Percentiles rank a stretch among this genome's conserved stretches.
Evolutionary conservation across 176 grass and related monocot genomes (phyloP).

Genomic region (Hsuehochloa calcarea): DNA sequence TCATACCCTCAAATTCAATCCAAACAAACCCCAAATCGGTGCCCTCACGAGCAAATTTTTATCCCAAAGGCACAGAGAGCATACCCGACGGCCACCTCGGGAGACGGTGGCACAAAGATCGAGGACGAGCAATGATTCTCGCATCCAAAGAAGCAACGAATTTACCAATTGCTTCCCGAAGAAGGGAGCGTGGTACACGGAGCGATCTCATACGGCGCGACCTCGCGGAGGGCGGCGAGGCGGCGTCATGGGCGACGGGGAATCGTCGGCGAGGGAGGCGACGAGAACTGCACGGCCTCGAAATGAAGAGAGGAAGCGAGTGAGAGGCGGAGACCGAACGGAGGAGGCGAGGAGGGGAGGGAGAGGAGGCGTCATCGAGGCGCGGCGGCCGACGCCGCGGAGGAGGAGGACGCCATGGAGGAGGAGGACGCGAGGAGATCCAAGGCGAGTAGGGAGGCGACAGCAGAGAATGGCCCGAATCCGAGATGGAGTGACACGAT

Average conservation of each 20-base stretch:
- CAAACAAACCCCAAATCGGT: background rate
- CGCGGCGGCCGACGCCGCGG: slow-evolving; percentile 77
- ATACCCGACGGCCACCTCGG: slow-evolving; percentile 67
- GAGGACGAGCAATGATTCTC: slow-evolving; percentile 77
- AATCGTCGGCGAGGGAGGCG: slow-evolving; percentile 78
- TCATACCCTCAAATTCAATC: background rate
- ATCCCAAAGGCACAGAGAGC: background rate
- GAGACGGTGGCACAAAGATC: slow-evolving; percentile 75
- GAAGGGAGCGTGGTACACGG: background rate
- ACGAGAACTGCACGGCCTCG: slow-evolving; percentile 96
- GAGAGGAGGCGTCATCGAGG: slow-evolving; percentile 21
- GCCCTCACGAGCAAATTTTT: background rate
- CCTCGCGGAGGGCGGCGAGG: slow-evolving; percentile 74
- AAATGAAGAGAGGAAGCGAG: background rate
- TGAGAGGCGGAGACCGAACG: slow-evolving; percentile 1
- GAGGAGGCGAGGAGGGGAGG: background rate
- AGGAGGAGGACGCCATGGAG: slow-evolving; percentile 55
- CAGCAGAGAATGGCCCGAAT: slow-evolving; percentile 32
- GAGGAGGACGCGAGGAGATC: background rate
- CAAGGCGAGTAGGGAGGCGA: background rate
- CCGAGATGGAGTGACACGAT: slow-evolving; percentile 27
- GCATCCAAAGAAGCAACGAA: slow-evolving; percentile 32
- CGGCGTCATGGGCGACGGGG: slow-evolving; percentile 62
- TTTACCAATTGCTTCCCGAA: slow-evolving; percentile 20
- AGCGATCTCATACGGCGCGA: slow-evolving; percentile 57